Evolutionary conservation across 1,139 yeast genomes (phyloP).

Genomic region (Pichia cactophila): DNA sequence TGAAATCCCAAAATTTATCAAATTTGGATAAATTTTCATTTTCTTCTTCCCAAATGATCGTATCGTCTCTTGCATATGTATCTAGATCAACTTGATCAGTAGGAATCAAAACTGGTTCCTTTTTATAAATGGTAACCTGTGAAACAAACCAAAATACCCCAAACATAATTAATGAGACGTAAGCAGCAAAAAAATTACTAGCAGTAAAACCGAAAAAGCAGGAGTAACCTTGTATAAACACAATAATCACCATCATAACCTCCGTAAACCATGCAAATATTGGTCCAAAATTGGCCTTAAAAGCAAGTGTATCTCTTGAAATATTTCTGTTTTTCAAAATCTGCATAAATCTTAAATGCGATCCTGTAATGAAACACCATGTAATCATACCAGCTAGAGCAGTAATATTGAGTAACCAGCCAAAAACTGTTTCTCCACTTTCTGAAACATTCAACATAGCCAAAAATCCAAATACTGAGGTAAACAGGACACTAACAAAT

Average conservation of each 20-base stretch:
- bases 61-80: slow-evolving; percentile 12
- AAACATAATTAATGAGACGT: slow-evolving; percentile 54
- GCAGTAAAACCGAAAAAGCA: slow-evolving; percentile 52
- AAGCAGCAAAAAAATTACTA: slow-evolving; percentile 53
- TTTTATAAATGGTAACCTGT: slow-evolving; percentile 32
- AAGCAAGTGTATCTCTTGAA: slow-evolving; percentile 58
- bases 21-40: background rate
- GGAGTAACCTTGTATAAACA: slow-evolving; percentile 63
- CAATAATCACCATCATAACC: slow-evolving; percentile 41
- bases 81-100: slow-evolving; percentile 38
- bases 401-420: slow-evolving; percentile 77
- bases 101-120: slow-evolving; percentile 33
- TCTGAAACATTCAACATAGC: slow-evolving; percentile 62
- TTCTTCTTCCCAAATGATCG: slow-evolving; percentile 17
- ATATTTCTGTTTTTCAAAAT: slow-evolving; percentile 54
- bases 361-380: slow-evolving; percentile 61
- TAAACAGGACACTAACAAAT: slow-evolving; percentile 46
- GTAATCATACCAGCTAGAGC: slow-evolving; percentile 71
- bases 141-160: slow-evolving; percentile 35
- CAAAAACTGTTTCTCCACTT: slow-evolving; percentile 62
- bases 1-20: slow-evolving; percentile 15
- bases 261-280: slow-evolving; percentile 52
- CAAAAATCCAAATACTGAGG: slow-evolving; percentile 55
- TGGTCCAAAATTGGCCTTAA: slow-evolving; percentile 59
- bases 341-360: slow-evolving; percentile 62